Evolutionary conservation across 2,329 filamentous ascomycete species (phyloP), one percentile per base, ranked within the genome.

Genomic region (Zasmidium angulare): DNA sequence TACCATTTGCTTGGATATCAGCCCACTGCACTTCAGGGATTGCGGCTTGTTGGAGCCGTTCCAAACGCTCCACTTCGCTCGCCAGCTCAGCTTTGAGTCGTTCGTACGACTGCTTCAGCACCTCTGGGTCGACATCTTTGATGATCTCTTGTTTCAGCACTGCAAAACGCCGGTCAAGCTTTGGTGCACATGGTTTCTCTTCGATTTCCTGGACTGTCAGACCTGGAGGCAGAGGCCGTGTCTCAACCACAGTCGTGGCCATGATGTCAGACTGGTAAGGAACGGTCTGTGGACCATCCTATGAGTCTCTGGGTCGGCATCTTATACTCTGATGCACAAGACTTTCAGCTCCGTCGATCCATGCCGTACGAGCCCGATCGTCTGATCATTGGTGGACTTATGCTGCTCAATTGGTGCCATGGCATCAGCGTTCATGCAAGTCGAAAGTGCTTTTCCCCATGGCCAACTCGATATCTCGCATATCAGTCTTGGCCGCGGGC

Each of bases 141-240:
- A 60, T 52, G 22, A 60, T 60, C 19, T 55, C 46, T 40, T 56
- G 57, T 43, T 60, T 60, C 14, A 60, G 24, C 22, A 48, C 47
- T n/a, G 57, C 52, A 46, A 60, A 60, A 9, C 53, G 57, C 4
- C 22, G 31, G 21, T 56, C 53, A 11, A 60, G 57, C 20, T 31
- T 60, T 23, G 49, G 53, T 14, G 58, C 48, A n/a, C 46, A n/a
- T 17, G 53, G 47, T 24, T 53, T 48, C 26, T 50, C 21, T 24
- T 55, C 40, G 14, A 29, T 29, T 6, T 29, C 6, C 11, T 29
- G 26, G 26, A 29, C 26, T 4, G 12, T 17, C 4, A 43, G 6
- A 43, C 36, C 11, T 43, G 36, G 11, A 3, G 14, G 12, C n/a
- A 17, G 6, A 43, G 36, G 6, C 36, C n/a, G 36, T 17, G 14